A percentile compares a stretch with the other conserved stretches of the same genome.
phyloP scores from a whole-genome alignment of 768 basidiomycete species.

The Udeniomyces megalosporus region DNA sequence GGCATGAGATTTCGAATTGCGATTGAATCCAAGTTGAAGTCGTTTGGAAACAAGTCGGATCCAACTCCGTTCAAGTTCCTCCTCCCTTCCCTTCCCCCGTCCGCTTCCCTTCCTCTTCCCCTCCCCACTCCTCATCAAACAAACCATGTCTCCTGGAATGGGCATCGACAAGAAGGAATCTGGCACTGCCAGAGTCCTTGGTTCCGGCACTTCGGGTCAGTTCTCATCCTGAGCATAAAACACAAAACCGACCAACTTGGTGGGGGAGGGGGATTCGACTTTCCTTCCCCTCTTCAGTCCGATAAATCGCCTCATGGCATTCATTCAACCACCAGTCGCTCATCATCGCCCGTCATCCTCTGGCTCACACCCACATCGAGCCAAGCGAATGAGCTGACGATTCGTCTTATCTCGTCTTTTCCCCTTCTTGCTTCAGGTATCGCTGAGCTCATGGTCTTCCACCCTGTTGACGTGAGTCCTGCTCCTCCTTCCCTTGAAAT shows the following conservation, averaged over 20 bases:
- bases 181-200: constrained; percentile 71
- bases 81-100: neutral
- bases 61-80: neutral
- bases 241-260: too few relatives aligned
- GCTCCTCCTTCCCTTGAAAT: neutral
- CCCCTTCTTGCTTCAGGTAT: constrained; percentile 41
- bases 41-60: neutral
- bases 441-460: constrained; percentile 87
- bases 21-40: neutral
- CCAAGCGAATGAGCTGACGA: neutral
- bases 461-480: constrained; percentile 37
- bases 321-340: neutral
- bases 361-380: neutral
- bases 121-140: neutral
- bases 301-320: neutral
- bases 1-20: neutral
- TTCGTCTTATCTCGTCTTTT: neutral
- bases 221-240: constrained; percentile 4
- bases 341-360: neutral
- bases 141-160: constrained; percentile 11
- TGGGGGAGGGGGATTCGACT: neutral
- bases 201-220: constrained; percentile 80
- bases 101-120: neutral
- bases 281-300: neutral
- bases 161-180: constrained; percentile 41